Evolutionary conservation across 2,329 filamentous ascomycete species (phyloP), one percentile per base, ranked within the genome.

Genomic region (Zelopaecilomyces penicillatus): DNA sequence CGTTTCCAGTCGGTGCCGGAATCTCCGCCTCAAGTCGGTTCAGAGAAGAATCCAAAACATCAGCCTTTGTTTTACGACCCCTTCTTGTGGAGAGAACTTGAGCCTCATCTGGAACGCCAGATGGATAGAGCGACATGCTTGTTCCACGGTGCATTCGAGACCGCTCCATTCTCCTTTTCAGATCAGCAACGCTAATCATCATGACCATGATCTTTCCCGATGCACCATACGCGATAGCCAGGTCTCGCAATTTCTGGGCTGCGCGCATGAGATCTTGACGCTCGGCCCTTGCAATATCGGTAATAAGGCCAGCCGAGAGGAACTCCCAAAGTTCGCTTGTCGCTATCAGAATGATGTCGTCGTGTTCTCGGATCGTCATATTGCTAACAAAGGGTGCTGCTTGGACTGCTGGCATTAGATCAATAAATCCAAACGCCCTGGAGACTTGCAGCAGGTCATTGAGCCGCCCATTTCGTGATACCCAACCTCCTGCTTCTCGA

Each of bases 141-240:
- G 89, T 82, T 35, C 87, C 87, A 45, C 87, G 78, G 63, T 85
- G 75, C 49, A 78, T 67, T 69, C 66, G 83, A 64, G 83, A 85
- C 51, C 85, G 79, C 61, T 94, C 86, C 46, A 75, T 71, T 50
- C 88, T 80, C 60, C 87, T 86, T 67, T 95, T 91, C 43, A 98
- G 70, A 59, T 97, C 90, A 44, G 85, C 83, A 33, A 98, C 85
- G 44, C 90, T 91, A 44, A 98, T 82, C 72, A 98, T 87, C 91
- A 97, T 97, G 37, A 98, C 88, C 90, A 97, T 97, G 51, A 97
- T 87, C 68, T 98, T 98, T 59, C 84, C 85, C 1, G 83, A 90
- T 9, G 91, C 87, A 43, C 93, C 93, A 62, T 96, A 97, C 1
- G 91, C 88, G 60, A 98, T 95, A 36, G 93, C 93, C 44, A 97